Conservation (phyloP, 768 basidiomycete species). For the Termitomyces sp. region DNA sequence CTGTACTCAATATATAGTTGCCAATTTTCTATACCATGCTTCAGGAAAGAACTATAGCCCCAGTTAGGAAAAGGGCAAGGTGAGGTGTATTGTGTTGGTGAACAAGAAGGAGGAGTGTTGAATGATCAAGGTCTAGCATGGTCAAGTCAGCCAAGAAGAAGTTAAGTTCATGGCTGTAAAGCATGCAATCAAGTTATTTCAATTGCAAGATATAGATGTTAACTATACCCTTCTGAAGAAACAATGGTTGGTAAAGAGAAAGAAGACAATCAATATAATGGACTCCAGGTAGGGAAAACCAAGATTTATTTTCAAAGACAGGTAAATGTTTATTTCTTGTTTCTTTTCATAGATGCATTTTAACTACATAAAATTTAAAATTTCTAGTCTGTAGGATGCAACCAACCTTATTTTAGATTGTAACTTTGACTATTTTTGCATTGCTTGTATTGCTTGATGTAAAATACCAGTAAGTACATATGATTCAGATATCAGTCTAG, state of each 20-base stretch:
- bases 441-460: too few species aligned
- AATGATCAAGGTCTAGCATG: conserved; percentile 42
- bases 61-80: conserved; percentile 48
- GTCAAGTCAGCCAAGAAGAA: conserved; percentile 58
- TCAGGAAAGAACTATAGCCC: conserved; percentile 65
- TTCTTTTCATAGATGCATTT: too few species aligned
- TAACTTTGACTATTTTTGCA: too few species aligned
- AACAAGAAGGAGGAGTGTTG: conserved; percentile 46
- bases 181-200: conserved; percentile 48
- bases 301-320: not conserved
- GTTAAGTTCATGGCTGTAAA: conserved; percentile 68
- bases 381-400: too few species aligned
- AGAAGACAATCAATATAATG: not conserved
- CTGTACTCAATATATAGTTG: conserved; percentile 73
- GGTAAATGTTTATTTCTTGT: too few species aligned
- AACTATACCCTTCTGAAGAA: conserved; percentile 23
- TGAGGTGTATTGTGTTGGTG: conserved; percentile 48
- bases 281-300: not conserved
- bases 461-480: too few species aligned
- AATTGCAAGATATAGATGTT: conserved; percentile 29
- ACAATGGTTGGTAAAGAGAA: conserved; percentile 13
- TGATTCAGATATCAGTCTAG: too few species aligned
- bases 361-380: too few species aligned
- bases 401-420: too few species aligned
- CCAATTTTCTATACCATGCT: conserved; percentile 62